Evolutionary conservation across 2,329 filamentous ascomycete genomes (phyloP).

Genomic region (Aspergillus transmontanensis): DNA sequence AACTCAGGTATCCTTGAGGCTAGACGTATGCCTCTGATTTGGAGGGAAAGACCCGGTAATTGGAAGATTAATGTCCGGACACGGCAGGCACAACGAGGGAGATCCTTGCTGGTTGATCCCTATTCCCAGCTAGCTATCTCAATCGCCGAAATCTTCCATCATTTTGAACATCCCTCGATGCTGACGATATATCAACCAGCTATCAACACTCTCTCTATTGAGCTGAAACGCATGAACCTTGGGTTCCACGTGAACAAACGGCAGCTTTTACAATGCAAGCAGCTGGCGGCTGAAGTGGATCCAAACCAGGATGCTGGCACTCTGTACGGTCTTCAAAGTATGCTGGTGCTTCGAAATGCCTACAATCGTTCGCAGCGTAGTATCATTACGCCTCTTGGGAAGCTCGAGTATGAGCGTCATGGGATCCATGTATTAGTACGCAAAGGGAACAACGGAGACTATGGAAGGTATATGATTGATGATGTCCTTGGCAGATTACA

Average conservation of each 20-base stretch:
- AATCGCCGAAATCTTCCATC: constrained; percentile 50
- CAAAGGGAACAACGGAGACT: constrained; percentile 40
- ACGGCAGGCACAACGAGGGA: constrained; percentile 29
- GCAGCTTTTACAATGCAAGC: constrained; percentile 48
- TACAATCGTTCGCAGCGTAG: constrained; percentile 48
- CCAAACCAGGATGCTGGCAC: constrained; percentile 61
- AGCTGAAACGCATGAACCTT: constrained; percentile 57
- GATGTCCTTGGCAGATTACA: constrained; percentile 48
- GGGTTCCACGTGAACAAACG: constrained; percentile 54
- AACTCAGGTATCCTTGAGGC: constrained; percentile 53
- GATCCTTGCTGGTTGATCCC: constrained; percentile 52
- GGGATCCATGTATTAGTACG: constrained; percentile 49
- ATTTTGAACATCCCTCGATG: constrained; percentile 51
- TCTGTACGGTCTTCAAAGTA: constrained; percentile 61
- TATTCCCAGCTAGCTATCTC: constrained; percentile 33
- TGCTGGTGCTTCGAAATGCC: constrained; percentile 56
- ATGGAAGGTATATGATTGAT: constrained; percentile 58
- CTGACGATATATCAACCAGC: constrained; percentile 53
- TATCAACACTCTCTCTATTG: constrained; percentile 41
- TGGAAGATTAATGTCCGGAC: constrained; percentile 43
- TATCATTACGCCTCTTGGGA: constrained; percentile 58
- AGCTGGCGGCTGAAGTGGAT: constrained; percentile 58
- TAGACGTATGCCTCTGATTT: constrained; percentile 47
- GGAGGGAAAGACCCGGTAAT: constrained; percentile 37
- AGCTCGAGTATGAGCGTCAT: constrained; percentile 26